These are phyloP conservation scores for Caryopteris hybrid DNA, from an alignment of 305 asterid genomes.

Conservation along the genomic window DNA sequence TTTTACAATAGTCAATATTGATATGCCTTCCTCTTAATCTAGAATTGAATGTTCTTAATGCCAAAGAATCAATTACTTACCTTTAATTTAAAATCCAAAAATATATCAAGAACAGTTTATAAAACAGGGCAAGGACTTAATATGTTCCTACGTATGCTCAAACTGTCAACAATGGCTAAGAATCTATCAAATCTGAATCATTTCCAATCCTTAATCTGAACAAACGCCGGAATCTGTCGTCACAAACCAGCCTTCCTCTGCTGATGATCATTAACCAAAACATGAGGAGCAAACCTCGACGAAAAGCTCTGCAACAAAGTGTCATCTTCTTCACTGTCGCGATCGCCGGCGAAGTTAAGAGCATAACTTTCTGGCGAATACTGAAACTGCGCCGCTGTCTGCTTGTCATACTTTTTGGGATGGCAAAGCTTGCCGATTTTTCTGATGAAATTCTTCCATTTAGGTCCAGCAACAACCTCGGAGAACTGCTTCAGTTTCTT, in stretches of 20 bases:
- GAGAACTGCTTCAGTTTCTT: conserved; percentile 49
- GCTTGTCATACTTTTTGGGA: conserved; percentile 15
- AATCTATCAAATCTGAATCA: not conserved
- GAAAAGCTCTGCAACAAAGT: conserved; percentile 44
- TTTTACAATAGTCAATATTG: not conserved
- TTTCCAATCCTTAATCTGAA: not conserved
- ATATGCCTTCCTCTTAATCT: not conserved
- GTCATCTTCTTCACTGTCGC: conserved; percentile 25
- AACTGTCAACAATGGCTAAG: not conserved
- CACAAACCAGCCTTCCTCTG: conserved; percentile 27
- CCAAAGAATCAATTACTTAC: not conserved
- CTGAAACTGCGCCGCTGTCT: conserved; percentile 30
- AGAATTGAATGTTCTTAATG: not conserved
- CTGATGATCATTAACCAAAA: too few species aligned
- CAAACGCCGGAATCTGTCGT: not conserved
- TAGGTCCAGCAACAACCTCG: conserved; percentile 68
- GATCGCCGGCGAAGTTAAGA: conserved; percentile 48
- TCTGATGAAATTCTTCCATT: conserved; percentile 60
- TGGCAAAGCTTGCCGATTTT: conserved; percentile 44
- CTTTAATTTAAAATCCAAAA: too few species aligned
- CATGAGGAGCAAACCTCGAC: conserved; percentile 45
- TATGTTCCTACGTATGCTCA: not conserved
- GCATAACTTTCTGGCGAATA: conserved; percentile 72
- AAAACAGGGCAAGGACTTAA: not conserved
- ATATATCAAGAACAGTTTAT: too few species aligned